A percentile compares a stretch with the other conserved stretches of the same genome.
phyloP scores from a whole-genome alignment of 2,329 filamentous ascomycete species.

The Aspergillus sp. region DNA sequence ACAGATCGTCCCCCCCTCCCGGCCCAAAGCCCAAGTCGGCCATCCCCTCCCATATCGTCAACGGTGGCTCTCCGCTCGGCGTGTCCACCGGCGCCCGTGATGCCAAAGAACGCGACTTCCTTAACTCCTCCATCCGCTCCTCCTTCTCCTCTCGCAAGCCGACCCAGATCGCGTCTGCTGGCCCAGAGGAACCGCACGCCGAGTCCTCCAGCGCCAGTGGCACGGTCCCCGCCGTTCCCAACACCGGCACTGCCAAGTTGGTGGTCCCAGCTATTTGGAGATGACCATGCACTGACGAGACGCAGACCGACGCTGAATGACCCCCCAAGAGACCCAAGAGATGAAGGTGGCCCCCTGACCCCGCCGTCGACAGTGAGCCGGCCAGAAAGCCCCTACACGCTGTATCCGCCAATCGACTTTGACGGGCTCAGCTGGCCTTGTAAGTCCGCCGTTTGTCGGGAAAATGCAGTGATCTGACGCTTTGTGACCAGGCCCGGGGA shows the following conservation, averaged over 20 bases:
- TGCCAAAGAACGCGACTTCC: conserved; percentile 47
- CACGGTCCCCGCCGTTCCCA: conserved; percentile 7
- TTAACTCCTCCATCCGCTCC: conserved; percentile 50
- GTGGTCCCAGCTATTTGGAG: conserved; percentile 1
- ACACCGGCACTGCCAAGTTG: conserved; percentile 18
- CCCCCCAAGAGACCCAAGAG: conserved; percentile 44
- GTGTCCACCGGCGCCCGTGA: conserved; percentile 41
- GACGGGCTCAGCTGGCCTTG: conserved; percentile 45
- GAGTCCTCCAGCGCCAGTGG: conserved; percentile 10
- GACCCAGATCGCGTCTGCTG: conserved; percentile 18
- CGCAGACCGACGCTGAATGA: conserved; percentile 33
- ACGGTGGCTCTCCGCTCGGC: conserved; percentile 46
- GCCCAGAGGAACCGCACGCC: conserved; percentile 10
- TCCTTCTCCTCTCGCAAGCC: conserved; percentile 41
- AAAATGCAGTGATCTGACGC: conserved; percentile 7
- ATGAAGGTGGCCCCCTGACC: conserved; percentile 42
- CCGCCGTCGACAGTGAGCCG: conserved; percentile 44
- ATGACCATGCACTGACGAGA: conserved; percentile 1
- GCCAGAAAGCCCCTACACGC: conserved; percentile 41
- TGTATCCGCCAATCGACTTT: conserved; percentile 43
- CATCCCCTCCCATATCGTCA: conserved; percentile 48
- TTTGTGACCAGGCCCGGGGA: conserved; percentile 32
- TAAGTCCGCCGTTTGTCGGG: conserved; percentile 20
- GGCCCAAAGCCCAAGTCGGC: conserved; percentile 43
- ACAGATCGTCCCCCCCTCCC: conserved; percentile 29